Conservation (phyloP, 768 basidiomycete genomes). For the Roridomyces roridus region DNA sequence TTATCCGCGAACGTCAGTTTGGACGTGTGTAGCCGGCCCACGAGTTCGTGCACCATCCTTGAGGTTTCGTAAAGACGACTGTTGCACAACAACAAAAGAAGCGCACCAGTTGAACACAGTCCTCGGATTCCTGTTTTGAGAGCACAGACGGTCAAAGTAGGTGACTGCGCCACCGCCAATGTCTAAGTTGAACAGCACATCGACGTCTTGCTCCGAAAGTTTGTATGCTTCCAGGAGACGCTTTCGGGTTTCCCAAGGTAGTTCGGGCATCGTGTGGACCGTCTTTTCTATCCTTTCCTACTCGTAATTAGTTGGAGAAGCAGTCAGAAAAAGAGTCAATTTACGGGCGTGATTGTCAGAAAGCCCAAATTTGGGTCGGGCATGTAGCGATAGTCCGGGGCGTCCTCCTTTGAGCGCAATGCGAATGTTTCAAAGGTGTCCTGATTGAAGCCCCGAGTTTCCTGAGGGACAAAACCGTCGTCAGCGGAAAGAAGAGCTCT, state of each 20-base stretch:
- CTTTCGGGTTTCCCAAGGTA: slow-evolving; percentile 67
- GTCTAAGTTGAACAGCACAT: slow-evolving; percentile 79
- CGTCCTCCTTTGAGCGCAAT: slow-evolving; percentile 89
- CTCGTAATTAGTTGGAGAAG: slow-evolving; percentile 1
- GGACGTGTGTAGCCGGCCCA: slow-evolving; percentile 74
- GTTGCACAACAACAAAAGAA: neutral
- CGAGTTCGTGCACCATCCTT: slow-evolving; percentile 89
- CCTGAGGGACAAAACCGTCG: slow-evolving; percentile 64
- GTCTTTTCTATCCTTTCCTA: slow-evolving; percentile 70
- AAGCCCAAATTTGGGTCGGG: slow-evolving; percentile 93
- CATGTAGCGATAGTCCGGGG: slow-evolving; percentile 97
- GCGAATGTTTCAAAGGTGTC: slow-evolving; percentile 79
- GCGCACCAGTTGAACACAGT: slow-evolving; percentile 86
- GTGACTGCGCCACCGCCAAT: slow-evolving; percentile 65
- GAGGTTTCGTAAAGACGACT: neutral
- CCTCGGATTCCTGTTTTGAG: slow-evolving; percentile 64
- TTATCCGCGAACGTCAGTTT: slow-evolving; percentile 63
- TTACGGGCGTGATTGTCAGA: slow-evolving; percentile 61
- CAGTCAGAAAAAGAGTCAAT: slow-evolving; percentile 11
- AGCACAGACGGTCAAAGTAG: slow-evolving; percentile 82
- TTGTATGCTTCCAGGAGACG: slow-evolving; percentile 58
- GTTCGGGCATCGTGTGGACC: slow-evolving; percentile 66
- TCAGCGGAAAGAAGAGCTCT: slow-evolving; percentile 55
- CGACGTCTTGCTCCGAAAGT: slow-evolving; percentile 68
- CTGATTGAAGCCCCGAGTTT: slow-evolving; percentile 93